A percentile compares a stretch with the other conserved stretches of the same genome.
Evolutionary conservation across 1,284 basidiomycete genomes (phyloP).

Genomic region (Porphyrellus sp.): DNA sequence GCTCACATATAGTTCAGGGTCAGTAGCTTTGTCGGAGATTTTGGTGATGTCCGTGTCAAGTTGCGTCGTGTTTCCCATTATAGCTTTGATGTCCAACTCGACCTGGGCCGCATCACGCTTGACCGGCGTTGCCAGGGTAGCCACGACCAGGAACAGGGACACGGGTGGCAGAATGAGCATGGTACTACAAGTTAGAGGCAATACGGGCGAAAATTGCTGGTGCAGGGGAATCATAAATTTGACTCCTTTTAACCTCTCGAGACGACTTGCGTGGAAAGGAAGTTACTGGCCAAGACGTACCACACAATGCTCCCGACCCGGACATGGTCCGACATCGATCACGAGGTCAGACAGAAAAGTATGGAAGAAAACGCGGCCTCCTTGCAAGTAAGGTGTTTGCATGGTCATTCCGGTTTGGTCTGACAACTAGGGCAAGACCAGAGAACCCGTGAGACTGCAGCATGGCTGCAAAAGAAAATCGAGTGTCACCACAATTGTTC

Average conservation of each 20-base stretch:
- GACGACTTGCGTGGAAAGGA: background rate
- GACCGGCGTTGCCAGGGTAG: conserved; percentile 10
- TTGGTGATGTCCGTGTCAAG: background rate
- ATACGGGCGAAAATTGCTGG: background rate
- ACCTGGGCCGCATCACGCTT: conserved; percentile 7
- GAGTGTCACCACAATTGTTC: no score
- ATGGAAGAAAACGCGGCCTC: no score
- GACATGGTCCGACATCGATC: no score
- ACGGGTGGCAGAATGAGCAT: conserved; percentile 14
- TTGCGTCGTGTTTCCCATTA: fast-evolving
- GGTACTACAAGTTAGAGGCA: background rate
- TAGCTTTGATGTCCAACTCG: background rate
- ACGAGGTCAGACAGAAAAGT: no score
- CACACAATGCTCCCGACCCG: no score
- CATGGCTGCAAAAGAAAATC: no score
- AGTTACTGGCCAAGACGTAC: no score
- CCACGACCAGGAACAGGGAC: conserved; percentile 9
- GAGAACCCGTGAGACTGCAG: no score
- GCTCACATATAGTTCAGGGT: background rate
- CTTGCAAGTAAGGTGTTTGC: no score
- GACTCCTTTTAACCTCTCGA: background rate
- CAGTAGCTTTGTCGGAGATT: background rate
- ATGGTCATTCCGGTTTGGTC: no score
- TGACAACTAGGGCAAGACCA: no score
- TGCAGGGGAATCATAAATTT: background rate